These are phyloP conservation scores for Neurospora crassa DNA, from an alignment of 2,329 filamentous ascomycete species.

Conservation along the genomic window DNA sequence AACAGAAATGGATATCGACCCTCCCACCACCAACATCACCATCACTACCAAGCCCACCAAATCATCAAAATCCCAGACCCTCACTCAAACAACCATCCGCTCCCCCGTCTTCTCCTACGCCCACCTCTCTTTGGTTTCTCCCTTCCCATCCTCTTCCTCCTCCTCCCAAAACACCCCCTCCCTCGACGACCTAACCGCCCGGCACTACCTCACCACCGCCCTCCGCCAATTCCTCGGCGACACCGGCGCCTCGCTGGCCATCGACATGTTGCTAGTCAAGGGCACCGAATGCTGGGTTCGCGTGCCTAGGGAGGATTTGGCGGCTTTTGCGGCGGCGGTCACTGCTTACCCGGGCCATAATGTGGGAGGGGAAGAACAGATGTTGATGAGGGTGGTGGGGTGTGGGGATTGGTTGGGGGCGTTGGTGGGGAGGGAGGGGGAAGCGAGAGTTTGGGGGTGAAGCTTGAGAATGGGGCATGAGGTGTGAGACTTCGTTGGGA, in stretches of 20 bases:
- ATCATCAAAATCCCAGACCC: constrained; percentile 32
- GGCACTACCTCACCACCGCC: constrained; percentile 52
- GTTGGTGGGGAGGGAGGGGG: constrained; percentile 41
- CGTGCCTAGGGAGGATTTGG: constrained; percentile 50
- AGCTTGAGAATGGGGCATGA: no score
- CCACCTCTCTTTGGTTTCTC: constrained; percentile 29
- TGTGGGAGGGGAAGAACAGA: constrained; percentile 20
- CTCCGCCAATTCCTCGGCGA: constrained; percentile 61
- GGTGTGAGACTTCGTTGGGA: not conserved
- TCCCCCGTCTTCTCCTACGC: constrained; percentile 46
- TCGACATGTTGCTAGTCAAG: constrained; percentile 60
- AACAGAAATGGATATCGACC: constrained; percentile 6
- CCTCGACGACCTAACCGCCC: constrained; percentile 54
- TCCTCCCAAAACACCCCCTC: not conserved
- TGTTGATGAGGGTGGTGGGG: constrained; percentile 41
- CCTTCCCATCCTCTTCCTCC: not conserved
- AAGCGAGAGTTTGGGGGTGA: constrained; percentile 37
- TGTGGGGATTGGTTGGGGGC: constrained; percentile 56
- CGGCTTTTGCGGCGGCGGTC: constrained; percentile 52
- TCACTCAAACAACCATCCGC: constrained; percentile 42
- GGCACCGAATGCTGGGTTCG: constrained; percentile 52
- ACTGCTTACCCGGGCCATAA: constrained; percentile 43
- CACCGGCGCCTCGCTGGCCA: constrained; percentile 54
- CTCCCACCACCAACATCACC: not conserved
- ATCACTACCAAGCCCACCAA: constrained; percentile 10